Base-by-base conservation (phyloP, 768 basidiomycete species). In the Boletales sp. region DNA sequence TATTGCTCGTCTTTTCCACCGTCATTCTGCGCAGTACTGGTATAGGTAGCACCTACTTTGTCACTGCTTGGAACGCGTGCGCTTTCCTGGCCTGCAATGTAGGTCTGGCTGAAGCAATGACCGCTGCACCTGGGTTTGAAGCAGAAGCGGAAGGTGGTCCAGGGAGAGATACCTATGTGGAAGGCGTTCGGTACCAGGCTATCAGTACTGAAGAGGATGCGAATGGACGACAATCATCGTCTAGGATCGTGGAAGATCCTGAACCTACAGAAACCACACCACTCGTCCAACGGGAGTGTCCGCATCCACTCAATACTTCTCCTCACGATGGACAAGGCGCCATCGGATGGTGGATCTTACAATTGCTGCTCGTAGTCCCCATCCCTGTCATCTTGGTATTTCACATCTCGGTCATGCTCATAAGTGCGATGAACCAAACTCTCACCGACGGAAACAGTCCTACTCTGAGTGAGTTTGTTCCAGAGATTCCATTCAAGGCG, bases 401-500 rank as follows among this genome's bases (percentile, higher is more conserved):
- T 42, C 79, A 88, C 57, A 68, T 83, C 28, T 64, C 67, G 1
- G 55, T 81, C 21, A 54, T 83, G 31, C 17, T 81, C 14, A 40
- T 86, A 5, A 70, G 65, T 19, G 72, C 79, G 3, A 61, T 78
- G 55, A 63, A 71, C 19, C 84, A 89, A 63, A 84, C 83, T 0
- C 62, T 86, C 7, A 71, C 73, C 0, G 87, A 90, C 55, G 87
- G 87, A 13, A 81, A 75, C 31, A 72, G 70, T 48, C 71, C 81
- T 3, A 53, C 60, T 14, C 55, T 61, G 15, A 76, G 84, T 86
- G 57, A 67, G 78, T 72, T 19, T 49, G 14, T 19, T 35, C 35
- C 35, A n/a, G 25, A 12, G 1, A 0, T 18, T 18, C 2, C 3
- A 30, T 48, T 0, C 17, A 34, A 15, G 32, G 38, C 32, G 1